phyloP scores from a whole-genome alignment of 2,329 filamentous ascomycete genomes.

The Paecilomyces formosus region DNA sequence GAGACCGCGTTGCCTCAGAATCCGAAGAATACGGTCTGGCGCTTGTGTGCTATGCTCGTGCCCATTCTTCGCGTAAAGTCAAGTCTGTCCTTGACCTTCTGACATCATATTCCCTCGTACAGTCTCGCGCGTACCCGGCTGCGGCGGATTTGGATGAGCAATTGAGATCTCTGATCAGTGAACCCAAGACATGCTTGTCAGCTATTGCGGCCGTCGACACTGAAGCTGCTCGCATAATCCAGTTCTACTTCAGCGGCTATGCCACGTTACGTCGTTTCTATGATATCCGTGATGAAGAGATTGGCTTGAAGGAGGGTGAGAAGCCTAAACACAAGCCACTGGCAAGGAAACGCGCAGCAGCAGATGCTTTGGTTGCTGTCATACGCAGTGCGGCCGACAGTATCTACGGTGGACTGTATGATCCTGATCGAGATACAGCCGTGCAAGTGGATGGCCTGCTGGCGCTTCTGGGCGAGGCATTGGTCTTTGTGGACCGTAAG shows the following conservation, averaged over 20 bases:
- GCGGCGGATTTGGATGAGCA: conserved; percentile 64
- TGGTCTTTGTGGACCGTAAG: conserved; percentile 63
- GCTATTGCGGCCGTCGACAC: conserved; percentile 66
- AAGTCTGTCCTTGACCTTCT: conserved; percentile 80
- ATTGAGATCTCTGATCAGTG: conserved; percentile 61
- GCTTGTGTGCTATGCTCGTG: conserved; percentile 83
- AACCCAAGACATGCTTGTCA: conserved; percentile 64
- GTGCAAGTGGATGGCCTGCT: conserved; percentile 84
- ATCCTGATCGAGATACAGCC: conserved; percentile 70
- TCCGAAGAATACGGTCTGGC: conserved; percentile 77
- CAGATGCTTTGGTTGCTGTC: conserved; percentile 68
- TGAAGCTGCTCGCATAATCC: conserved; percentile 74
- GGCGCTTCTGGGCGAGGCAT: conserved; percentile 72
- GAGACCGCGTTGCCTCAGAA: conserved; percentile 64
- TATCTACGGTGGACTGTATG: conserved; percentile 84
- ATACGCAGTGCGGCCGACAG: conserved; percentile 82
- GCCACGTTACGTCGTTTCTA: conserved; percentile 87
- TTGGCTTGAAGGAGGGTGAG: conserved; percentile 28
- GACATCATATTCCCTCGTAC: conserved; percentile 77
- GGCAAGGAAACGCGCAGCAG: conserved; percentile 61
- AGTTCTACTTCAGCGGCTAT: conserved; percentile 83
- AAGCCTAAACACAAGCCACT: conserved; percentile 45
- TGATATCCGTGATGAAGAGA: conserved; percentile 69
- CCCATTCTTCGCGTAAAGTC: conserved; percentile 70
- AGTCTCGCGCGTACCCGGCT: conserved; percentile 73